phyloP scores from a whole-genome alignment of 805 yeast species.

The Lipomyces sp. region DNA sequence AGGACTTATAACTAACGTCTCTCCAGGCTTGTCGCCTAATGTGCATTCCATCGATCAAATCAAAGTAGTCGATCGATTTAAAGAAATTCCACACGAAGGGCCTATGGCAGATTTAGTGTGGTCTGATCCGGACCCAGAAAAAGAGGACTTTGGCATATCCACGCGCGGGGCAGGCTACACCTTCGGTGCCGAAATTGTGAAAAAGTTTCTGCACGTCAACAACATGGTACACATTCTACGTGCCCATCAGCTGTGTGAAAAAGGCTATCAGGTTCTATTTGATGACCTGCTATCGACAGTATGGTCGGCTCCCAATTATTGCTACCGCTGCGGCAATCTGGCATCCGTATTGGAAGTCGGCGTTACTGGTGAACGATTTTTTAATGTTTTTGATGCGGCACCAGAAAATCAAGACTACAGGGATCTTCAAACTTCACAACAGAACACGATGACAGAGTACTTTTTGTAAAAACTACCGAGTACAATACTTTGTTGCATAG shows the following conservation, averaged over 20 bases:
- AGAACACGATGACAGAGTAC: conserved; percentile 22
- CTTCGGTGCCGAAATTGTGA: conserved; percentile 87
- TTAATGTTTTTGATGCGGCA: conserved; percentile 95
- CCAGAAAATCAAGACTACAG: conserved; percentile 74
- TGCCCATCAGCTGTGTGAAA: conserved; percentile 96
- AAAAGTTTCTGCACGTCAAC: conserved; percentile 76
- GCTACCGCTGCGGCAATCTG: conserved; percentile 94
- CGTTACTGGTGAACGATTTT: conserved; percentile 62
- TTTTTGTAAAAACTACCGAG: conserved; percentile 14
- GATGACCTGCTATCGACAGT: conserved; percentile 89
- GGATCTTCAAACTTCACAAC: conserved; percentile 28
- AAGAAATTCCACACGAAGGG: conserved; percentile 97
- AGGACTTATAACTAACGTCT: too few relatives aligned
- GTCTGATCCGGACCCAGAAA: conserved; percentile 94
- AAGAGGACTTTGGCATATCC: conserved; percentile 73
- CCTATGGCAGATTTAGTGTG: conserved; percentile 99
- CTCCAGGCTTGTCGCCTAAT: conserved; percentile 82
- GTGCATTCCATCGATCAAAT: conserved; percentile 93
- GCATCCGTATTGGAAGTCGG: conserved; percentile 94
- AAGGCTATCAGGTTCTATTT: conserved; percentile 91
- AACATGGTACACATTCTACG: conserved; percentile 75
- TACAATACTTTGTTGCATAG: background rate
- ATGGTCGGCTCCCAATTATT: conserved; percentile 98
- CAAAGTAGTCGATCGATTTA: conserved; percentile 81
- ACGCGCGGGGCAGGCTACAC: conserved; percentile 99